phyloP scores from a whole-genome alignment of 192 early-diverging fungal species.

The Obelidium mucronatum region DNA sequence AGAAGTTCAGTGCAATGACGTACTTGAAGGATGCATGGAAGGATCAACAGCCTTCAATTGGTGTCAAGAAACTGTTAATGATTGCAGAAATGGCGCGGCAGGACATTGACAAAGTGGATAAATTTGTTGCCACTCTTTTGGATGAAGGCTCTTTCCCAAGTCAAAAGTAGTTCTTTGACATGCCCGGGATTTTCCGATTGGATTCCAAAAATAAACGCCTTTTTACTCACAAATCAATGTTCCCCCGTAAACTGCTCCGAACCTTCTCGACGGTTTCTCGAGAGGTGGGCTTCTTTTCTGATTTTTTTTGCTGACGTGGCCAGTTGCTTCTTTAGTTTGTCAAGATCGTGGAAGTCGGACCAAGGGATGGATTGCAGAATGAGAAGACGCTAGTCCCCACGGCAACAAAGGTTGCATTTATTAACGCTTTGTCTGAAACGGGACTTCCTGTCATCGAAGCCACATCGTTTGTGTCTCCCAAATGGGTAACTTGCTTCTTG shows the following conservation, averaged over 20 bases:
- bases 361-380: conserved; percentile 97
- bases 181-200: too few species aligned
- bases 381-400: conserved; percentile 86
- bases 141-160: conserved; percentile 11
- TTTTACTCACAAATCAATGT: too few species aligned
- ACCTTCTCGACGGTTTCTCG: not conserved
- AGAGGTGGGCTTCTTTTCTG: not conserved
- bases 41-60: conserved; percentile 72
- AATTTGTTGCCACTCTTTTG: conserved; percentile 63
- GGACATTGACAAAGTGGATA: conserved; percentile 79
- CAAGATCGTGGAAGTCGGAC: conserved; percentile 95
- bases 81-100: conserved; percentile 91
- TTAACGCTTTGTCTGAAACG: conserved; percentile 75
- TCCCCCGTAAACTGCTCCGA: too few species aligned
- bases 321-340: conserved; percentile 51
- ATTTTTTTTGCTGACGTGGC: too few species aligned
- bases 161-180: not conserved
- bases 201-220: too few species aligned
- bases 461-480: conserved; percentile 94
- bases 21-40: conserved; percentile 61
- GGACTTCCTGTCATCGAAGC: conserved; percentile 88
- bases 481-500: too few species aligned
- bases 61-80: conserved; percentile 93
- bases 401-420: conserved; percentile 84
- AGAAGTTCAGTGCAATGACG: conserved; percentile 62